Base-by-base conservation (phyloP, 2,329 filamentous ascomycete genomes). In the Trichoderma arundinaceum region DNA sequence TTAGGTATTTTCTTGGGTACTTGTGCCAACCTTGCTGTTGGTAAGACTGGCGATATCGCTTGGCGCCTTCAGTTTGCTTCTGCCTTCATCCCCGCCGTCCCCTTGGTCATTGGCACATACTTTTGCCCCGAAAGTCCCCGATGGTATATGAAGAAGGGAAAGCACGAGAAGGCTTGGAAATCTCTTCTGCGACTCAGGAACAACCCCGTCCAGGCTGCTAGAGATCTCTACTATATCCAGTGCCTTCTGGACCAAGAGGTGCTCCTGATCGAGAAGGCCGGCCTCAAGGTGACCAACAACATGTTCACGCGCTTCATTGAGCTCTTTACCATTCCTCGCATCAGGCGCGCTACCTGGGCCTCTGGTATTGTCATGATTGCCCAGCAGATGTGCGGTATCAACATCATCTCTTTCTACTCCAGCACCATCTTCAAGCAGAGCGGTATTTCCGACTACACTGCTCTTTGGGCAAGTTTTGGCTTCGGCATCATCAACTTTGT, bases 291-390 rank as follows among this genome's bases (percentile, higher is more conserved):
- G 0, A 80, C 77, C 52, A 84, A 80, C 68, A 84, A 83, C 67
- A 44, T 83, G 10, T 70, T 76, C 46, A 83, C 79, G 8, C 83
- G 86, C 15, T 83, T 86, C 49, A 66, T 82, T 19, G 84, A 89
- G 70, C 76, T 86, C 1, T 86, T 88, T 69, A 86, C 83, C 1
- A 81, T 88, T 56, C 82, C 86, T 0, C 80, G 87, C 39, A 78
- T 86, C 7, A 79, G 86, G 5, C 81, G 86, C 46, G 90, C 90
- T 0, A 90, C 88, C 0, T 81, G 87, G 60, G 90, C 89, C 1
- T 87, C 88, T 0, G 86, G 85, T 68, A 85, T 85, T 1, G 88
- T 91, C 69, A 92, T 92, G 88, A 86, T 88, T 69, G 80, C 79
- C 0, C 86, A 89, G 71, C 86, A 89, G 72, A 83, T 89, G 78